A percentile compares a stretch with the other conserved stretches of the same genome.
phyloP scores from a whole-genome alignment of 2,329 filamentous ascomycete species.

The Aspergillus aculeatinus region DNA sequence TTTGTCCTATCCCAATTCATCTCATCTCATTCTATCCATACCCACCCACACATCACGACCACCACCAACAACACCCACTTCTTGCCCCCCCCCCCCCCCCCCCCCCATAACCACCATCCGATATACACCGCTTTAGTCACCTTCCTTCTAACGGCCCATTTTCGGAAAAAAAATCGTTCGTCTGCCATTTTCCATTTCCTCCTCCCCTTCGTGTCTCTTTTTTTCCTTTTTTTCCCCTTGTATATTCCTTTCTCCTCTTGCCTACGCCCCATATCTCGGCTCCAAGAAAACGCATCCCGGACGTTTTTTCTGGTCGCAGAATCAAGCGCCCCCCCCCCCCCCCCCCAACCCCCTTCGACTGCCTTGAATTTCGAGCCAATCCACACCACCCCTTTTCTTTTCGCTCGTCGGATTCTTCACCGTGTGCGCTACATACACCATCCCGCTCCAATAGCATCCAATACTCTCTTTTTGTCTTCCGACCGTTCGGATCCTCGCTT shows the following conservation, averaged over 20 bases:
- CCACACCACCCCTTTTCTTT: slow-evolving; percentile 10
- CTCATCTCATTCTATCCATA: background rate
- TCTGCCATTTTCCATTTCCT: slow-evolving; percentile 9
- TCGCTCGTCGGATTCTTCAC: slow-evolving; percentile 1
- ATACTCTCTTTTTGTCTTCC: background rate
- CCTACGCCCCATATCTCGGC: slow-evolving; percentile 6
- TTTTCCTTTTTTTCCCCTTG: slow-evolving; percentile 6
- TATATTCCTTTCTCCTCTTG: slow-evolving; percentile 1
- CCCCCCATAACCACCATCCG: slow-evolving; percentile 3
- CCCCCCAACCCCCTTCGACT: background rate
- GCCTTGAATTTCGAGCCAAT: background rate
- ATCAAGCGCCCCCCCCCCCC: background rate
- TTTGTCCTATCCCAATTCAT: background rate
- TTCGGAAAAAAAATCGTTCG: slow-evolving; percentile 12
- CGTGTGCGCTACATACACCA: slow-evolving; percentile 1
- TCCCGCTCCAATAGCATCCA: slow-evolving; percentile 5
- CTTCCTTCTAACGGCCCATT: slow-evolving; percentile 13
- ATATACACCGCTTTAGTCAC: slow-evolving; percentile 27
- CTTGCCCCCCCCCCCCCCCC: background rate
- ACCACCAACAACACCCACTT: background rate
- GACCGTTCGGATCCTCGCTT: background rate
- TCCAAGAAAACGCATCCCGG: slow-evolving; percentile 4
- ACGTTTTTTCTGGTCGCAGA: slow-evolving; percentile 2
- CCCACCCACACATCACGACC: no score
- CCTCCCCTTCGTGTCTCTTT: slow-evolving; percentile 6